These are phyloP conservation scores for Colletotrichum truncatum DNA, from an alignment of 2,329 filamentous ascomycete species.

Conservation along the genomic window DNA sequence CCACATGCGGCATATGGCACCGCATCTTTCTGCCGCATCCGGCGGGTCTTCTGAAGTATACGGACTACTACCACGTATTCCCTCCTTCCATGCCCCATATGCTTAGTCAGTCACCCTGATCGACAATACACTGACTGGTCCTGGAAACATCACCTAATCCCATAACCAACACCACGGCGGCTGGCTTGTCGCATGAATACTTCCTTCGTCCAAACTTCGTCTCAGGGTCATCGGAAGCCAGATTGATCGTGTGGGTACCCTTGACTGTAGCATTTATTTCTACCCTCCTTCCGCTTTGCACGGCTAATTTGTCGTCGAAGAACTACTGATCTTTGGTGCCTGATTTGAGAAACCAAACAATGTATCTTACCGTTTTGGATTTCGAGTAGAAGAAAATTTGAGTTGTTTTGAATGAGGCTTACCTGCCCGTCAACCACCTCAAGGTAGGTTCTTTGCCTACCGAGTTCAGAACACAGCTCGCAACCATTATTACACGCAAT, in stretches of 20 bases:
- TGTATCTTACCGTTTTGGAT: slow-evolving; percentile 51
- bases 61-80: too few relatives aligned
- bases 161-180: slow-evolving; percentile 28
- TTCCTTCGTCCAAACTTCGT: slow-evolving; percentile 57
- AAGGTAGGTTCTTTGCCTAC: too few relatives aligned
- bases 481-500: too few relatives aligned
- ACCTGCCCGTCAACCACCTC: slow-evolving; percentile 50
- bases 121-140: slow-evolving; percentile 31
- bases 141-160: slow-evolving; percentile 30
- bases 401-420: slow-evolving; percentile 58
- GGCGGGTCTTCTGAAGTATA: background rate
- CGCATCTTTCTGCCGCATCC: background rate
- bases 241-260: slow-evolving; percentile 56
- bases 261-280: slow-evolving; percentile 34
- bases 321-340: slow-evolving; percentile 55
- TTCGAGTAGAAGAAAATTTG: slow-evolving; percentile 62
- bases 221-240: slow-evolving; percentile 63
- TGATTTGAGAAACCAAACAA: slow-evolving; percentile 55
- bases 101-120: slow-evolving; percentile 19
- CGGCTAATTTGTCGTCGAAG: slow-evolving; percentile 62
- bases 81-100: background rate
- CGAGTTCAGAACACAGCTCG: slow-evolving; percentile 54
- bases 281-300: slow-evolving; percentile 35
- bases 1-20: too few relatives aligned
- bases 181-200: too few relatives aligned